Evolutionary conservation across 1,284 basidiomycete species (phyloP).

Genomic region (Omphalotus olearius): DNA sequence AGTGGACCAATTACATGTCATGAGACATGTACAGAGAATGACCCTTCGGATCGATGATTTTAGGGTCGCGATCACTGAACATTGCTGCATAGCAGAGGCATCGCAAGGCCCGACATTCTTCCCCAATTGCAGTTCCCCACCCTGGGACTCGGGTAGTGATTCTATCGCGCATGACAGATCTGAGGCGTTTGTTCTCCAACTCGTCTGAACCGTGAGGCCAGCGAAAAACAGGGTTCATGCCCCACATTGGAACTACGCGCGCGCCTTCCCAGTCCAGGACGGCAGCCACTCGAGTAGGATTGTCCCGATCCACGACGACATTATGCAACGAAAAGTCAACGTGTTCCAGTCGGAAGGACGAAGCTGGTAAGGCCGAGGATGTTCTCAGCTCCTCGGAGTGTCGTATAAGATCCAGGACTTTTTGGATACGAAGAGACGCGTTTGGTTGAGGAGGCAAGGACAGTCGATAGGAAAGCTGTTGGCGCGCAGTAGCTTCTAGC

Average conservation of each 20-base stretch:
- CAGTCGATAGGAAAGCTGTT: slow-evolving; percentile 13
- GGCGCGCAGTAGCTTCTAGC: slow-evolving; percentile 16
- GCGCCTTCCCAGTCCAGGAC: slow-evolving; percentile 24
- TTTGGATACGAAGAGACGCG: neutral
- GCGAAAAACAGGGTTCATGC: slow-evolving; percentile 10
- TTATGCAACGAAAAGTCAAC: slow-evolving; percentile 18
- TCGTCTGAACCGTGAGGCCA: slow-evolving; percentile 9
- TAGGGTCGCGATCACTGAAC: slow-evolving; percentile 7
- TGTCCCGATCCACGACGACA: slow-evolving; percentile 17
- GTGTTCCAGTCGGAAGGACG: slow-evolving; percentile 13
- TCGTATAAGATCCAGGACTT: slow-evolving; percentile 4
- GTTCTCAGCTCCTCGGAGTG: slow-evolving; percentile 3
- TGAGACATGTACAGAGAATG: neutral
- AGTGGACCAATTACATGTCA: neutral
- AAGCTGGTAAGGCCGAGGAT: neutral
- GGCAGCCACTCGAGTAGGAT: slow-evolving; percentile 15
- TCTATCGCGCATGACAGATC: slow-evolving; percentile 8
- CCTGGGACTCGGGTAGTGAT: slow-evolving; percentile 7
- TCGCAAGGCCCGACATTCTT: slow-evolving; percentile 6
- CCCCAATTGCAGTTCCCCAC: slow-evolving; percentile 7
- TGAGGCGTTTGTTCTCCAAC: slow-evolving; percentile 3
- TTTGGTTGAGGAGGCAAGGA: neutral
- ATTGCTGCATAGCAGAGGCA: neutral
- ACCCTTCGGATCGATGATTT: neutral
- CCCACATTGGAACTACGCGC: slow-evolving; percentile 19